Evolutionary conservation across 2,329 filamentous ascomycete genomes (phyloP), one percentile per base, ranked within the genome.

Genomic region (Cercospora nicotianae): DNA sequence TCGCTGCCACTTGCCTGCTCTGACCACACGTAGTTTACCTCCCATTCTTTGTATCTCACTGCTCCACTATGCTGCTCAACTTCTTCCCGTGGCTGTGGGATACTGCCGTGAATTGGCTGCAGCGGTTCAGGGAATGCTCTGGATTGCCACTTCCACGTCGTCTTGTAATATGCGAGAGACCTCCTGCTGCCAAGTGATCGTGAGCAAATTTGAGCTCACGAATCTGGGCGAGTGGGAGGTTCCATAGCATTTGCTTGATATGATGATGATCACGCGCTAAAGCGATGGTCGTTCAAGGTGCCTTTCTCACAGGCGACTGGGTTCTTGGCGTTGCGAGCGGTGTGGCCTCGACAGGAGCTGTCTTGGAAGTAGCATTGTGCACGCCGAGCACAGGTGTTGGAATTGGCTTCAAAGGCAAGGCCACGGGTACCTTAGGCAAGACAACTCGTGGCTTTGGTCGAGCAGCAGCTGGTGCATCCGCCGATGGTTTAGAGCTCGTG

Each of bases 371-470:
- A 53, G 65, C 68, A 45, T 45, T 64, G 45, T 72, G 70, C 13
- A 67, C 65, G 18, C 70, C 71, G 20, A 73, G 61, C 9, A 73
- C 70, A 3, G 71, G 71, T 12, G 71, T 73, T 5, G 67, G 60
- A 26, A 72, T 66, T 2, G 67, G 67, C 42, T 59, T 63, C 33
- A 68, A 58, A 8, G 67, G 67, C 39, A 64, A 30, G 13, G 67
- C 63, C 2, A 66, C 63, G 20, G 63, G 48, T 5, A 57, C 62
- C 16, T 64, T 64, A 3, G 62, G 62, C 26, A 64, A 18, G 33
- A 64, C 62, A 13, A 64, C 62, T 64, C 62, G 51, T 20, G 62
- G 62, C 33, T 64, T 64, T 20, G 51, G 18, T 20, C 36, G 55
- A 36, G 48, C 8, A 57, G 36, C 20, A 36, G 33, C 18, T 20